phyloP scores from a whole-genome alignment of 352 stramenopile species.

The Thraustochytrium sp. region DNA sequence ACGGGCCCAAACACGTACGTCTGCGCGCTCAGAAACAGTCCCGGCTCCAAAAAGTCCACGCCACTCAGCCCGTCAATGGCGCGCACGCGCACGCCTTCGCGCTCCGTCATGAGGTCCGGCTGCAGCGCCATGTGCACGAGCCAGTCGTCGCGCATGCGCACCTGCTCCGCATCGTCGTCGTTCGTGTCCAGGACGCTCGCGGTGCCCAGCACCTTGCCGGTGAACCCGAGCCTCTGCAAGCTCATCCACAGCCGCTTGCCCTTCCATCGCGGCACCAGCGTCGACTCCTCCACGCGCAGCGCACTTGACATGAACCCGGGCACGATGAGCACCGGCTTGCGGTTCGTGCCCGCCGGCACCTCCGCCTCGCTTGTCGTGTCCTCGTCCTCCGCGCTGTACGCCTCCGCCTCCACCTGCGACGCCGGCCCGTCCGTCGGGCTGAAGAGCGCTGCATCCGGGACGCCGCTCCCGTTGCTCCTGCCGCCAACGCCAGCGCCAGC shows the following conservation, averaged over 20 bases:
- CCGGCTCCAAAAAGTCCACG: slow-evolving; percentile 53
- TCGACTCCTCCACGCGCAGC: slow-evolving; percentile 45
- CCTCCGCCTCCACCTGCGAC: no score
- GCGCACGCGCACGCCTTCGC: slow-evolving; percentile 50
- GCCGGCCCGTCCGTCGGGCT: no score
- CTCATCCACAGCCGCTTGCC: slow-evolving; percentile 53
- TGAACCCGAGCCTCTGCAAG: slow-evolving; percentile 50
- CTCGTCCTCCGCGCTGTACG: no score
- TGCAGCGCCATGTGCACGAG: slow-evolving; percentile 52
- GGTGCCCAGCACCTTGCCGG: not conserved
- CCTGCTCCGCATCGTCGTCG: not conserved
- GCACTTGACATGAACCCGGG: slow-evolving; percentile 56
- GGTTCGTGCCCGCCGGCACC: not conserved
- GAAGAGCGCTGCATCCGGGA: no score
- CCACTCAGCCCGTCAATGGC: slow-evolving; percentile 48
- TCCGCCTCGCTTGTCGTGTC: no score
- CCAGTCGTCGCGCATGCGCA: slow-evolving; percentile 47
- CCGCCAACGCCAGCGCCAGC: no score
- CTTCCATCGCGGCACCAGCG: slow-evolving; percentile 50
- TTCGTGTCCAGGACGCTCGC: not conserved
- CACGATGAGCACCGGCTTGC: slow-evolving; percentile 55
- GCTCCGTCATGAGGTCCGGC: slow-evolving; percentile 51
- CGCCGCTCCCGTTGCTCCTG: no score
- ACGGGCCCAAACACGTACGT: slow-evolving; percentile 54
- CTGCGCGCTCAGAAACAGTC: not conserved